Conservation (phyloP, 1,284 basidiomycete genomes). For the Ustilago curta region DNA sequence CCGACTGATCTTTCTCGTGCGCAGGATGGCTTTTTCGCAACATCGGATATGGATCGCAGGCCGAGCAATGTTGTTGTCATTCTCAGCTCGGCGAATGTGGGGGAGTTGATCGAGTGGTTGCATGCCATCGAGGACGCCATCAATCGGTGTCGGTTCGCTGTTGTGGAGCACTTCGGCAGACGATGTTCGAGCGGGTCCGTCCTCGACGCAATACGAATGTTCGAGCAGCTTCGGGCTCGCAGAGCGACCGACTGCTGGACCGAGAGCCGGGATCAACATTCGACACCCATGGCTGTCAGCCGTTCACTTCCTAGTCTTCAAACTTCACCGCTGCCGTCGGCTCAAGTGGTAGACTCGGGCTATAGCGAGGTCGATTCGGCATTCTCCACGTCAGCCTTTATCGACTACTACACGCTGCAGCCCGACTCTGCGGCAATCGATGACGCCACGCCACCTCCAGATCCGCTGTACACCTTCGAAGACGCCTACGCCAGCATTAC, state of each 20-base stretch:
- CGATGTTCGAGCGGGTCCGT: constrained; percentile 17
- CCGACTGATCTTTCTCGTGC: neutral
- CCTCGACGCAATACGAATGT: constrained; percentile 11
- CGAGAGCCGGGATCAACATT: neutral
- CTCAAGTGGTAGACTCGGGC: neutral
- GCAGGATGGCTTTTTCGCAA: too few relatives aligned
- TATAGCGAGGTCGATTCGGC: neutral
- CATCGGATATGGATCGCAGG: neutral
- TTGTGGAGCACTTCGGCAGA: neutral
- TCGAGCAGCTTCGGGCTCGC: constrained; percentile 17
- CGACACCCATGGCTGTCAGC: constrained; percentile 11
- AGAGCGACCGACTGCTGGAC: neutral
- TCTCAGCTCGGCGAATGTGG: constrained; percentile 23
- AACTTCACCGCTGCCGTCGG: neutral
- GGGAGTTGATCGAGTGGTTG: constrained; percentile 26
- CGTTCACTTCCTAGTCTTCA: constrained; percentile 5
- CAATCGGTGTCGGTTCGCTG: neutral
- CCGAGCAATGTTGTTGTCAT: constrained; percentile 2
- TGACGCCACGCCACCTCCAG: neutral
- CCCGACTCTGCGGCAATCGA: constrained; percentile 4
- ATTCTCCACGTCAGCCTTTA: constrained; percentile 19
- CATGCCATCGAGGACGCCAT: constrained; percentile 13
- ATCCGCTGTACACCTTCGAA: constrained; percentile 19
- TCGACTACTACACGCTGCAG: constrained; percentile 24
- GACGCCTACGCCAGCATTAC: constrained; percentile 33